Evolutionary conservation across 768 basidiomycete genomes (phyloP), one percentile per base, ranked within the genome.

Genomic region (Mycena latifolia): DNA sequence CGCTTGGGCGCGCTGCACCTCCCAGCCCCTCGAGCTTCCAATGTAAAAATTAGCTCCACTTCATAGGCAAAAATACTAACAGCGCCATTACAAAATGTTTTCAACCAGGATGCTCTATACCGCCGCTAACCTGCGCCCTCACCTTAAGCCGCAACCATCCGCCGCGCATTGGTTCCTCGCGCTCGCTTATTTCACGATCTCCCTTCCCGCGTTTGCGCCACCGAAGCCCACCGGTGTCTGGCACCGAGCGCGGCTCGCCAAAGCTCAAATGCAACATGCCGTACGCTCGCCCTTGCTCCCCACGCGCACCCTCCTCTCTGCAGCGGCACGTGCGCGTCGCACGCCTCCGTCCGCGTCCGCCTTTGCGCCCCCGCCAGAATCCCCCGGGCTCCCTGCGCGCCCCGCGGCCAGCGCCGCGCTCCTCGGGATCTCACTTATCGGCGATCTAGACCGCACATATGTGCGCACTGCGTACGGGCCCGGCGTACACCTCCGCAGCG

Each of bases 391-490:
- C 11, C 57, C 58, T 20, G 28, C 18, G 22, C 62, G 59, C 10
- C 73, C 78, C 2, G 71, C 76, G 28, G 78, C 73, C 24, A 76
- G 73, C 51, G 41, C 61, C 9, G 71, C 74, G 8, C 74, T 92
- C 18, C 80, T 90, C 63, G 90, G 90, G 0, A 76, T 91, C 31
- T 92, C 90, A 15, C 81, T 91, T 69, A 84, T 91, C 37, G 90
- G 90, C 8, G 90, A 91, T 72, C 79, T 91, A 37, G 90, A 92
- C 69, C 85, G 81, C 8, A 86, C 86, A 18, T 92, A 91, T 76
- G 80, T 81, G 63, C 87, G 88, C 63, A 73, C 78, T 33, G 61
- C 75, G 1, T 90, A 83, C 76, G 65, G 65, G 0, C 80, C 82
- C 17, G 59, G 63, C 18, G 67, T 89, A 66, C 70, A 79, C 57